Evolutionary conservation across 768 basidiomycete species (phyloP).

Genomic region (Lentinula sp.): DNA sequence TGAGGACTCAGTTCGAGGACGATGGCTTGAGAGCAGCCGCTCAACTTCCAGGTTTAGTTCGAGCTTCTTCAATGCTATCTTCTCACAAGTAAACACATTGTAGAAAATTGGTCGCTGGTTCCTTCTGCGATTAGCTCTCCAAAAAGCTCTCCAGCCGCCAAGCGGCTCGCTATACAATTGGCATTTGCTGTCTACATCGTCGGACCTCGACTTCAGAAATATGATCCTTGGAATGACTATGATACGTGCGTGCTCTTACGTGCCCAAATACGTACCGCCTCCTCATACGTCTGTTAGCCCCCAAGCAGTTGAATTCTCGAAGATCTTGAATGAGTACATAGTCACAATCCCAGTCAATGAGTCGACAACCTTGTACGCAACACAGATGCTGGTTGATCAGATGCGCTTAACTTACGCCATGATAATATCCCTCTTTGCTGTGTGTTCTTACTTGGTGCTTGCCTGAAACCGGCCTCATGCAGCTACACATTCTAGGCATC

Average conservation of each 20-base stretch:
- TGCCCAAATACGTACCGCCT: not conserved
- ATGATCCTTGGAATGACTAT: slow-evolving; percentile 16
- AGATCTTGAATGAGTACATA: slow-evolving; percentile 14
- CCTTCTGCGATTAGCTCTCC: slow-evolving; percentile 38
- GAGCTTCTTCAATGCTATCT: not conserved
- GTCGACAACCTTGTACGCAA: slow-evolving; percentile 11
- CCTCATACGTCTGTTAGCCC: not conserved
- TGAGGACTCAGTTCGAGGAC: slow-evolving; percentile 37
- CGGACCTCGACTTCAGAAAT: slow-evolving; percentile 28
- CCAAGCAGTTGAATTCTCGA: slow-evolving; percentile 10
- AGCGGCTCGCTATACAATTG: slow-evolving; percentile 51
- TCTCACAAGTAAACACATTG: not conserved
- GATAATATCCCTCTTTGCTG: slow-evolving; percentile 35
- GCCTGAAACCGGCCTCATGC: not conserved
- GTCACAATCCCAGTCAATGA: slow-evolving; percentile 8
- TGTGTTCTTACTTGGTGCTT: slow-evolving; percentile 13
- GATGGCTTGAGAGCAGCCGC: slow-evolving; percentile 52
- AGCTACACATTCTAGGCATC: slow-evolving; percentile 13
- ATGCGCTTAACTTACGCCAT: slow-evolving; percentile 30
- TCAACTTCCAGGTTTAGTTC: slow-evolving; percentile 55
- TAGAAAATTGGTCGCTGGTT: slow-evolving; percentile 53
- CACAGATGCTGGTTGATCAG: slow-evolving; percentile 16
- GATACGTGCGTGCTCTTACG: not conserved
- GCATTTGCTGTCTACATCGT: slow-evolving; percentile 52
- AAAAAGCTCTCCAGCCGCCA: slow-evolving; percentile 51